Conservation (phyloP, 805 yeast species). For the Suhomyces canberraensis region DNA sequence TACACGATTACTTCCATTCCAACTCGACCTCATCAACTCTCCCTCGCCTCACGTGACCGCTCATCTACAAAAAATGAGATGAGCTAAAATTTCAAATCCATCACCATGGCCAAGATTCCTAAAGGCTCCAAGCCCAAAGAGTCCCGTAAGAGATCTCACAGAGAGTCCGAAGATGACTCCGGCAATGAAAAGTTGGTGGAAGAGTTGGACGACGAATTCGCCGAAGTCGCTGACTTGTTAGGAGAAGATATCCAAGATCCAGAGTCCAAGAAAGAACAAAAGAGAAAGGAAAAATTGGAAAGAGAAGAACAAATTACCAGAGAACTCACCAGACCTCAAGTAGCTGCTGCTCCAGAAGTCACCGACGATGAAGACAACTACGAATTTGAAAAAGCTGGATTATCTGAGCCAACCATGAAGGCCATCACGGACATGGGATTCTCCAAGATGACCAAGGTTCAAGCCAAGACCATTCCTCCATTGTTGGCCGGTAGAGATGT, state of each 20-base stretch:
- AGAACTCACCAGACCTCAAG: constrained; percentile 30
- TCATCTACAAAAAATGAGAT: constrained; percentile 9
- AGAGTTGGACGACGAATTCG: constrained; percentile 54
- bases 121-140: constrained; percentile 13
- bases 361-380: constrained; percentile 29
- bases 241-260: constrained; percentile 44
- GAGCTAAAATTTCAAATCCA: constrained; percentile 5
- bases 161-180: constrained; percentile 22
- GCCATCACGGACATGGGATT: constrained; percentile 90
- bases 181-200: constrained; percentile 47
- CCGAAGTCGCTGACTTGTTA: constrained; percentile 53
- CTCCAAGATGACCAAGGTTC: constrained; percentile 88
- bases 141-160: constrained; percentile 13
- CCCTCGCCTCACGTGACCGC: constrained; percentile 1
- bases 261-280: constrained; percentile 27
- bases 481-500: constrained; percentile 95
- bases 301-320: constrained; percentile 17
- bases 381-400: constrained; percentile 42
- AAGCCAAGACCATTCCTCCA: constrained; percentile 94
- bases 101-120: constrained; percentile 9
- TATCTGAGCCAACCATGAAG: constrained; percentile 78
- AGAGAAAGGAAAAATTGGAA: constrained; percentile 16
- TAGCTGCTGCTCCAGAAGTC: constrained; percentile 15
- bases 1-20: no score
- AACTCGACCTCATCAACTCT: no score